These are phyloP conservation scores for Lachnellula suecica DNA, from an alignment of 2,329 filamentous ascomycete genomes.

Conservation along the genomic window DNA sequence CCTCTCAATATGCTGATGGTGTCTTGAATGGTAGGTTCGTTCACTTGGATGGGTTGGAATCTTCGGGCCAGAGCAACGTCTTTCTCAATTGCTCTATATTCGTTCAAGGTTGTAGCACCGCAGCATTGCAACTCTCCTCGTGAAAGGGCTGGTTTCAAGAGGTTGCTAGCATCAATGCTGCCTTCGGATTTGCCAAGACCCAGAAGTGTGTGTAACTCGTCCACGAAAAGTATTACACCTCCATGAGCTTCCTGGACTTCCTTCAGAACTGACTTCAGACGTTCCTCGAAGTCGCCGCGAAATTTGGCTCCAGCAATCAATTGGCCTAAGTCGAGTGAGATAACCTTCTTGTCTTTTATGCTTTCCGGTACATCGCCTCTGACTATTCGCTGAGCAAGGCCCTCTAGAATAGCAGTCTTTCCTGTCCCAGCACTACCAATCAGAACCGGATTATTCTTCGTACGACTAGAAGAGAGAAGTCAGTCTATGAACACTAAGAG, in stretches of 20 bases:
- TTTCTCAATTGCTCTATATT: conserved; percentile 93
- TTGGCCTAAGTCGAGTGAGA: conserved; percentile 84
- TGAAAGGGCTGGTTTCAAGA: conserved; percentile 90
- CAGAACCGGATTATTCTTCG: conserved; percentile 87
- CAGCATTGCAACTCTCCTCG: conserved; percentile 93
- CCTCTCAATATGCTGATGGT: conserved; percentile 94
- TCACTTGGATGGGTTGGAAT: conserved; percentile 94
- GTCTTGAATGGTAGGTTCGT: conserved; percentile 85
- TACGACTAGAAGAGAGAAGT: too few species aligned
- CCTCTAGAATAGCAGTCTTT: conserved; percentile 92
- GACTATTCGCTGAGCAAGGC: conserved; percentile 85
- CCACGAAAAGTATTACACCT: conserved; percentile 89
- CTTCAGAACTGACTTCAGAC: conserved; percentile 84
- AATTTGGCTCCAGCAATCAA: conserved; percentile 96
- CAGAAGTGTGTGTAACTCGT: conserved; percentile 88
- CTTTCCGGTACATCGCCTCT: conserved; percentile 92
- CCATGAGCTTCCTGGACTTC: conserved; percentile 86
- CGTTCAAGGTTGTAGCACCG: conserved; percentile 87
- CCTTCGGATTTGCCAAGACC: conserved; percentile 94
- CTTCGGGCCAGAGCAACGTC: conserved; percentile 88
- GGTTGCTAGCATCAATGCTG: conserved; percentile 92
- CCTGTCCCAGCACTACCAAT: conserved; percentile 79
- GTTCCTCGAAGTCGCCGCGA: conserved; percentile 92
- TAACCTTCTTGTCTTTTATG: conserved; percentile 89
- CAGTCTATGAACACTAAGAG: too few species aligned